Percentiles rank a stretch among this genome's conserved stretches.
Conservation (phyloP, 2,329 filamentous ascomycete genomes). For the Pseudocercospora musae region DNA sequence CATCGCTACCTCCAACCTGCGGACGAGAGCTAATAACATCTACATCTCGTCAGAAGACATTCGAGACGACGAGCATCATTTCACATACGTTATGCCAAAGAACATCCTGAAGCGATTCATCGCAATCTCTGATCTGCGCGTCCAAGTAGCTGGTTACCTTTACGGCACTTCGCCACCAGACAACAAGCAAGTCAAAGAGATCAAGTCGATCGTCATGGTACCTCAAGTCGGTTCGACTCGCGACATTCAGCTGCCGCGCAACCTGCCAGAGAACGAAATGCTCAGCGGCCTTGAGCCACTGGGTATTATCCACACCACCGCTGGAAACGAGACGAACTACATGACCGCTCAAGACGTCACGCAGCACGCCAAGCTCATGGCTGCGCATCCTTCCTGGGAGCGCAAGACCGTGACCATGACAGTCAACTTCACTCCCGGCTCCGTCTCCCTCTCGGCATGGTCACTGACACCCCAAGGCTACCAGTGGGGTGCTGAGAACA, state of each 20-base stretch:
- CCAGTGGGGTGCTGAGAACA: slow-evolving; percentile 96
- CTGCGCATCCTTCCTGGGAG: slow-evolving; percentile 75
- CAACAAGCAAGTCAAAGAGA: slow-evolving; percentile 95
- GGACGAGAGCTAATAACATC: slow-evolving; percentile 94
- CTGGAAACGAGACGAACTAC: slow-evolving; percentile 91
- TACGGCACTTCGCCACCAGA: slow-evolving; percentile 91
- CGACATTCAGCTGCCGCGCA: slow-evolving; percentile 84
- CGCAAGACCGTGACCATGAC: slow-evolving; percentile 92
- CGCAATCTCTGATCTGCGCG: slow-evolving; percentile 90
- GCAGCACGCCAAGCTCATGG: slow-evolving; percentile 85
- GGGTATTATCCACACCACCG: slow-evolving; percentile 91
- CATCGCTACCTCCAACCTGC: slow-evolving; percentile 92
- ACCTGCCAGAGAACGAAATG: slow-evolving; percentile 88
- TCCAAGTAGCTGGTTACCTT: slow-evolving; percentile 93
- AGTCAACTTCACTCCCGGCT: slow-evolving; percentile 93
- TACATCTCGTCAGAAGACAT: slow-evolving; percentile 97
- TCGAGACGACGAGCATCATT: slow-evolving; percentile 79
- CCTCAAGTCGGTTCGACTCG: slow-evolving; percentile 93
- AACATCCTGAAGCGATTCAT: slow-evolving; percentile 98
- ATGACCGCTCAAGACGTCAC: slow-evolving; percentile 96
- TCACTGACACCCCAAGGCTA: slow-evolving; percentile 86
- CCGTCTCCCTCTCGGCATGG: slow-evolving; percentile 92
- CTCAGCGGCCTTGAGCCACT: slow-evolving; percentile 83
- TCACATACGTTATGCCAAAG: slow-evolving; percentile 98
- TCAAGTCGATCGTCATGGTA: slow-evolving; percentile 94